Conservation (phyloP, 148 eudicot genomes). For the Polygonum maritimum region DNA sequence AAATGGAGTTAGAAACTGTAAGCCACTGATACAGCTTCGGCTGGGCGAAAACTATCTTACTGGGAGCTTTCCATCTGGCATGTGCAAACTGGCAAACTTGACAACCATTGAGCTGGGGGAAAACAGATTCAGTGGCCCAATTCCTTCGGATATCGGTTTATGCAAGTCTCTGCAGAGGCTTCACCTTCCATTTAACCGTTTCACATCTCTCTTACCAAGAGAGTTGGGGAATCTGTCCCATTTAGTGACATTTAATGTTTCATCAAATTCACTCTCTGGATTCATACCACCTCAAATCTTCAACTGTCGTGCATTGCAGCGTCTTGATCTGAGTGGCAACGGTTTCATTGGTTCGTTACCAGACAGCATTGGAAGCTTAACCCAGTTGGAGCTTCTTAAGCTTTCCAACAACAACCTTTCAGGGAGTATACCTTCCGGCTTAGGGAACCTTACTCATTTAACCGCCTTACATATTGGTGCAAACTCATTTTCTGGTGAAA, state of each 20-base stretch:
- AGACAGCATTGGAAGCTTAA: conserved; percentile 38
- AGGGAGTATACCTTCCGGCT: conserved; percentile 48
- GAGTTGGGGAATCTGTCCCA: conserved; percentile 23
- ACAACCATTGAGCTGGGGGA: conserved; percentile 26
- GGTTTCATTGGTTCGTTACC: conserved; percentile 44
- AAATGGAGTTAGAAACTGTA: conserved; percentile 18
- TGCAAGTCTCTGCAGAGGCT: conserved; percentile 31
- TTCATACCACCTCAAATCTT: conserved; percentile 24
- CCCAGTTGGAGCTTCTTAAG: conserved; percentile 69
- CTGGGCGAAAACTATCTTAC: conserved; percentile 22
- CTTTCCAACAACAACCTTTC: conserved; percentile 63
- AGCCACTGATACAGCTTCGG: conserved; percentile 25
- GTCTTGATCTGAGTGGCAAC: conserved; percentile 80
- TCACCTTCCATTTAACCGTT: conserved; percentile 27
- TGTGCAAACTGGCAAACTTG: conserved; percentile 28
- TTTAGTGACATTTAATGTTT: conserved; percentile 29
- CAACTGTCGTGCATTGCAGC: conserved; percentile 41
- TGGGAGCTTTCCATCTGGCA: conserved; percentile 34
- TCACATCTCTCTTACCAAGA: conserved; percentile 23
- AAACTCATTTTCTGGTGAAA: conserved; percentile 59
- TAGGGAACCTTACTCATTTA: conserved; percentile 52
- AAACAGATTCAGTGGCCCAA: conserved; percentile 31
- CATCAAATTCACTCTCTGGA: conserved; percentile 24
- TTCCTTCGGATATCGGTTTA: conserved; percentile 24
- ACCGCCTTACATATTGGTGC: conserved; percentile 86